Conservation (phyloP, 352 stramenopile genomes). For the Elongisporangium prolatum region DNA sequence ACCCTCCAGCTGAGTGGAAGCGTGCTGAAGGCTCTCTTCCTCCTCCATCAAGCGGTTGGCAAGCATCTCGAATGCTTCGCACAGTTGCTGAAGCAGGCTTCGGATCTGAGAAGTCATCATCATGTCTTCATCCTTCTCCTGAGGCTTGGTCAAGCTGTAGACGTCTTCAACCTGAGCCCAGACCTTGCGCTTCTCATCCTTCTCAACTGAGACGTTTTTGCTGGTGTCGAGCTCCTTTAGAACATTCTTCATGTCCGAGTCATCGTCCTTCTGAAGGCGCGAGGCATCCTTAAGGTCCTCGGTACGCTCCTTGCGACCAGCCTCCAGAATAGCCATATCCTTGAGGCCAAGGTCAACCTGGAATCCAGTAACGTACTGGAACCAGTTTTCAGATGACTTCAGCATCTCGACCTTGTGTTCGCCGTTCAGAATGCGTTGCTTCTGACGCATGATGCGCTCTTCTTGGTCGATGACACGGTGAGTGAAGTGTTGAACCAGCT, state of each 20-base stretch:
- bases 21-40: slow-evolving; percentile 81
- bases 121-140: slow-evolving; percentile 90
- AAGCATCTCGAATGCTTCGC: slow-evolving; percentile 86
- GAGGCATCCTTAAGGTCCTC: slow-evolving; percentile 80
- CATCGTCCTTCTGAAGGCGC: slow-evolving; percentile 82
- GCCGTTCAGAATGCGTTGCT: slow-evolving; percentile 85
- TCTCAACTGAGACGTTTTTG: slow-evolving; percentile 62
- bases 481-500: slow-evolving; percentile 86
- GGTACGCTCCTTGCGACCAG: slow-evolving; percentile 48
- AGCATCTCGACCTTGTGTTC: slow-evolving; percentile 91
- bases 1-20: slow-evolving; percentile 72
- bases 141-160: slow-evolving; percentile 72
- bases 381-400: slow-evolving; percentile 88
- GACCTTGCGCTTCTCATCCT: slow-evolving; percentile 81
- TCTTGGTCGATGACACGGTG: slow-evolving; percentile 88
- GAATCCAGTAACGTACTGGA: slow-evolving; percentile 82
- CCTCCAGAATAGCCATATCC: slow-evolving; percentile 78
- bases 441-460: slow-evolving; percentile 88
- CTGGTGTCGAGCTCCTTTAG: slow-evolving; percentile 57
- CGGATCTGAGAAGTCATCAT: slow-evolving; percentile 91
- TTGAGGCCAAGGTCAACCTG: slow-evolving; percentile 74
- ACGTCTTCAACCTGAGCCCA: slow-evolving; percentile 84
- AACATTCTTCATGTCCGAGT: slow-evolving; percentile 69
- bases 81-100: slow-evolving; percentile 78
- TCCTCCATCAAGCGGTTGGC: slow-evolving; percentile 83